Evolutionary conservation across 2,329 filamentous ascomycete species (phyloP), one percentile per base, ranked within the genome.

Genomic region (Aspergillus caelatus): DNA sequence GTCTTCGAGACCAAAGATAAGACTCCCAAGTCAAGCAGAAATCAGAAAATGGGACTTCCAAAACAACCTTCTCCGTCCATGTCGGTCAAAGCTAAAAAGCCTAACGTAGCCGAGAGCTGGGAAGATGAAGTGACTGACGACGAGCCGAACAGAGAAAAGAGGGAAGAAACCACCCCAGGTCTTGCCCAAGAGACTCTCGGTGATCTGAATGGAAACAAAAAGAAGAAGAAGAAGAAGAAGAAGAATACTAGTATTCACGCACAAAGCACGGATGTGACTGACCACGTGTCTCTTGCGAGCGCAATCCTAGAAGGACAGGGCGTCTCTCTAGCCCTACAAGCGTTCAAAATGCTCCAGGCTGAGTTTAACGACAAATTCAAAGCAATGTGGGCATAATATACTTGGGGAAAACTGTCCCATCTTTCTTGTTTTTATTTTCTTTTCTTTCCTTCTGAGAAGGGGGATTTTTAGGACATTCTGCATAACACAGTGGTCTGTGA

Each of bases 361-460:
- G 74, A 76, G 56, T 79, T 79, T 59, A 68, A 78, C 57, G 59
- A 43, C 36, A 78, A 78, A 53, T 79, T 79, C 67, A 69, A 62
- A 41, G 69, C 67, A 14, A 77, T 75, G 59, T 77, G 71, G 66
- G 74, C 75, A 8, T 77, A 61, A 62, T 61, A 9, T 26, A 28
- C 23, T 21, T 21, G n/a, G 32, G 10, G 11, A 11, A 34, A 34
- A 4, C 12, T 34, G 10, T 34, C 4, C 26, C 26, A 26, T 26
- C 26, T 4, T 26, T 26, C 26, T 26, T 26, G 2, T 26, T 26
- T 26, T 26, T 26, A 26, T 5, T 26, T 26, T 26, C 3, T 26
- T 26, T 26, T 26, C 26, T 26, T 26, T 26, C 26, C 26, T 5
- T 26, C 26, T 26, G 26, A 26, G 26, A 26, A 26, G 3, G 26